Percentiles rank a stretch among this genome's conserved stretches.
Conservation (phyloP, 805 yeast genomes). For the Monosporozyma servazzii region DNA sequence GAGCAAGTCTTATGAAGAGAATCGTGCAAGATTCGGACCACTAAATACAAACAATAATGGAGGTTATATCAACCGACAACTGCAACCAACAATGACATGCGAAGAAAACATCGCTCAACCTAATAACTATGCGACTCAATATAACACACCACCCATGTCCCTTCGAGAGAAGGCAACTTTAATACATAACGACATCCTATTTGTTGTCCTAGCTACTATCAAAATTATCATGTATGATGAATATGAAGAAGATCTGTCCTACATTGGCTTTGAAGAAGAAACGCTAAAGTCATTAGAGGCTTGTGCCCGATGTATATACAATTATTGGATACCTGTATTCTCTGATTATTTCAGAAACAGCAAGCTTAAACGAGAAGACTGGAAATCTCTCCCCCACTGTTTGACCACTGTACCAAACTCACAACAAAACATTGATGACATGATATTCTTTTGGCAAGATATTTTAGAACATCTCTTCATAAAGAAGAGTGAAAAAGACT, state of each 20-base stretch:
- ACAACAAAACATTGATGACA: slow-evolving; percentile 28
- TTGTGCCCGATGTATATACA: slow-evolving; percentile 34
- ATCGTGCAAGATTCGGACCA: slow-evolving; percentile 12
- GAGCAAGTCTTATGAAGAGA: slow-evolving; percentile 32
- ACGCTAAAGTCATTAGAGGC: slow-evolving; percentile 32
- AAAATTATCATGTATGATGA: slow-evolving; percentile 43
- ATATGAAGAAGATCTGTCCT: slow-evolving; percentile 46
- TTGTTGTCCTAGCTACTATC: slow-evolving; percentile 37
- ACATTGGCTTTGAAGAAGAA: slow-evolving; percentile 40
- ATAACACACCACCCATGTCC: background rate
- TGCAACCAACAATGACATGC: background rate
- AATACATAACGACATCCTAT: slow-evolving; percentile 34
- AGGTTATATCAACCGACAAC: background rate
- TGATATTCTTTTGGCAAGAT: slow-evolving; percentile 45
- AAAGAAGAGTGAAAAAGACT: slow-evolving; percentile 28
- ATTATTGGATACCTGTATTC: slow-evolving; percentile 52
- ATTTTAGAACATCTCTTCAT: slow-evolving; percentile 37
- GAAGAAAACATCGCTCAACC: background rate
- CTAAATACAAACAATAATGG: slow-evolving; percentile 5
- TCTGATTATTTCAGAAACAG: slow-evolving; percentile 35
- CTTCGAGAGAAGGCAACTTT: background rate
- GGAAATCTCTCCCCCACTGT: slow-evolving; percentile 21
- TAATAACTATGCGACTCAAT: background rate
- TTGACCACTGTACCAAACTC: slow-evolving; percentile 26
- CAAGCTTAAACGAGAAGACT: slow-evolving; percentile 16